Evolutionary conservation across 2,329 filamentous ascomycete species (phyloP), one percentile per base, ranked within the genome.

Genomic region (Alternaria triticimaculans): DNA sequence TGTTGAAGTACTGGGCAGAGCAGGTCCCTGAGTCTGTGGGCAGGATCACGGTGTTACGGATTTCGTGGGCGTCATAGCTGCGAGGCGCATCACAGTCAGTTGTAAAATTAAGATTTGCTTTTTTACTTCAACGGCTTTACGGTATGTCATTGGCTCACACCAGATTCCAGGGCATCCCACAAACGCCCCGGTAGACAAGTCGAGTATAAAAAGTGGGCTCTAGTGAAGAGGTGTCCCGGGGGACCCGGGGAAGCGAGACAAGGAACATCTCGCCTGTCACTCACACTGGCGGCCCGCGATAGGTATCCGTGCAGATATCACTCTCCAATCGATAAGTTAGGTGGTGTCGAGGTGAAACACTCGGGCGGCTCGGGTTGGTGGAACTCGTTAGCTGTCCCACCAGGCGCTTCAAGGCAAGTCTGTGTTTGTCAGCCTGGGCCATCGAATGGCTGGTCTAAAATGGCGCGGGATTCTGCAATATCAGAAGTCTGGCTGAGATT

Each of bases 321-420:
- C 50, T 46, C 50, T 50, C 70, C 69, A 72, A 74, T 74, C 64
- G 62, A 70, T 56, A 66, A 56, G 58, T 62, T 55, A 50, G 54
- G 44, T 51, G 44, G 51, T 64, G 58, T 48, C 25, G 30, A 45
- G 43, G 61, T 74, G 70, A 72, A 74, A 72, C 69, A 63, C 59
- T 60, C 56, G 65, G 64, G 68, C 65, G 60, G 64, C 37, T 70
- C 63, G 49, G 53, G 49, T 60, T 53, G 55, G 50, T 37, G 43
- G 30, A 18, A 30, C 50, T 51, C 44, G 37, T 67, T 68, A 51
- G 67, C 59, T 60, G 67, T 70, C 62, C 55, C 55, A 68, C 65
- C 49, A 58, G 30, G 55, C 66, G 65, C 65, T 68, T 68, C 65
- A 68, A 57, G 49, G 60, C 55, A 60, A 66, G 55, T 67, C 53